phyloP scores from a whole-genome alignment of 306 rosid species.

The Hippophae gyantsensis region DNA sequence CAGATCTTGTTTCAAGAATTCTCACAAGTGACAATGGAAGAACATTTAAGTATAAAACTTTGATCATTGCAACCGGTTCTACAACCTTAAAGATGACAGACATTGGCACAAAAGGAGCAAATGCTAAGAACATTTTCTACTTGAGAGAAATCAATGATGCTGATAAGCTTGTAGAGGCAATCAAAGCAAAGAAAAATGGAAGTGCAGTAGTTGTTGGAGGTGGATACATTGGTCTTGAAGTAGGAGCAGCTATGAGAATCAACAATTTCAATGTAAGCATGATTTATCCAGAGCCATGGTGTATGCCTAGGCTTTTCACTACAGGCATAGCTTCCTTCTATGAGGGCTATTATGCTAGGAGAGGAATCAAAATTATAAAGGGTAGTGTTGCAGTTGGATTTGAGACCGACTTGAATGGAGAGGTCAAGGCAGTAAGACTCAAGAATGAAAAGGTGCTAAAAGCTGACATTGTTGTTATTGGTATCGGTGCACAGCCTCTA shows the following conservation, averaged over 20 bases:
- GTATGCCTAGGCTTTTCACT: constrained; percentile 29
- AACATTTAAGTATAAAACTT: constrained; percentile 15
- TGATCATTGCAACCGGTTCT: constrained; percentile 41
- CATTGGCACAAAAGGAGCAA: constrained; percentile 22
- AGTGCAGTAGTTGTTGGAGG: constrained; percentile 40
- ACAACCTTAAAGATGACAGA: constrained; percentile 17
- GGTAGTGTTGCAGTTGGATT: constrained; percentile 17
- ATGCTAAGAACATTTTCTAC: constrained; percentile 31
- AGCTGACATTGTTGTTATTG: constrained; percentile 39
- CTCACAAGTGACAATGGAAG: constrained; percentile 22
- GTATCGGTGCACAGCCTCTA: constrained; percentile 28
- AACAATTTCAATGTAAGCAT: constrained; percentile 35
- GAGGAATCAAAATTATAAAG: constrained; percentile 31
- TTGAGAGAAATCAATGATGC: constrained; percentile 41
- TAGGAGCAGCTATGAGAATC: constrained; percentile 34
- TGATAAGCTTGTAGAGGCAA: constrained; percentile 23
- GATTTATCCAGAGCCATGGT: constrained; percentile 25
- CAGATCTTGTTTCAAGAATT: constrained; percentile 20
- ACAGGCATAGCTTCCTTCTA: constrained; percentile 29
- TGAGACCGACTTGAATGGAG: constrained; percentile 4
- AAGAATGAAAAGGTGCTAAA: constrained; percentile 23
- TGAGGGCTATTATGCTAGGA: constrained; percentile 20
- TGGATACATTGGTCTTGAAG: constrained; percentile 44
- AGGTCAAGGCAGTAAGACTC: constrained; percentile 33
- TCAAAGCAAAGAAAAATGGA: constrained; percentile 22